Conservation (phyloP, 2,329 filamentous ascomycete species). For the Monosporascus sp. region DNA sequence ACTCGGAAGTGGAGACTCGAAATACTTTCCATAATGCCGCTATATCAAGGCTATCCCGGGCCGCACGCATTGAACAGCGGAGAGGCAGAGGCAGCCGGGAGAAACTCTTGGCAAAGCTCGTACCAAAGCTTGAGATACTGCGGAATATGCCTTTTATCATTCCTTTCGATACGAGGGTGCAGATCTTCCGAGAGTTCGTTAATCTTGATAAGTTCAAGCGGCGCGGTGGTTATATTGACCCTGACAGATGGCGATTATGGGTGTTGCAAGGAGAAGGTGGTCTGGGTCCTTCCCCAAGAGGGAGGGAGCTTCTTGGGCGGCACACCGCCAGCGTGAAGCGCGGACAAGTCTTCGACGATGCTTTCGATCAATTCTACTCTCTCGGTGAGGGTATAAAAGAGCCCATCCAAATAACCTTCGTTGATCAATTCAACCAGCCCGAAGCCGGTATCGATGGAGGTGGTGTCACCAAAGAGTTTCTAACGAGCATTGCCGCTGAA, state of each 20-base stretch:
- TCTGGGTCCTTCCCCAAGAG: constrained; percentile 12
- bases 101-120: constrained; percentile 71
- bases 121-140: constrained; percentile 81
- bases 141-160: constrained; percentile 97
- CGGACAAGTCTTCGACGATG: constrained; percentile 77
- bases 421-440: constrained; percentile 78
- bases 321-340: constrained; percentile 79
- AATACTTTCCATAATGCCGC: constrained; percentile 33
- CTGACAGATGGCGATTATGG: constrained; percentile 68
- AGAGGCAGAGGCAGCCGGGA: constrained; percentile 38
- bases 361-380: constrained; percentile 74
- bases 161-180: constrained; percentile 83
- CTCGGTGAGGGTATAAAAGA: constrained; percentile 84
- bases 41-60: constrained; percentile 56
- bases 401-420: constrained; percentile 92
- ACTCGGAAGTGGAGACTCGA: constrained; percentile 22
- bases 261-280: constrained; percentile 38
- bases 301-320: constrained; percentile 40
- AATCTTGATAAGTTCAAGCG: constrained; percentile 70
- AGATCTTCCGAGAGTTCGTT: constrained; percentile 94
- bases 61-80: constrained; percentile 58
- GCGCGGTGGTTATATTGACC: constrained; percentile 62
- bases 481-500: constrained; percentile 81
- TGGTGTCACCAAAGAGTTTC: constrained; percentile 94
- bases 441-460: constrained; percentile 97